Base-by-base conservation (phyloP, 345 rosid genomes). In the Corchorus olitorius region DNA sequence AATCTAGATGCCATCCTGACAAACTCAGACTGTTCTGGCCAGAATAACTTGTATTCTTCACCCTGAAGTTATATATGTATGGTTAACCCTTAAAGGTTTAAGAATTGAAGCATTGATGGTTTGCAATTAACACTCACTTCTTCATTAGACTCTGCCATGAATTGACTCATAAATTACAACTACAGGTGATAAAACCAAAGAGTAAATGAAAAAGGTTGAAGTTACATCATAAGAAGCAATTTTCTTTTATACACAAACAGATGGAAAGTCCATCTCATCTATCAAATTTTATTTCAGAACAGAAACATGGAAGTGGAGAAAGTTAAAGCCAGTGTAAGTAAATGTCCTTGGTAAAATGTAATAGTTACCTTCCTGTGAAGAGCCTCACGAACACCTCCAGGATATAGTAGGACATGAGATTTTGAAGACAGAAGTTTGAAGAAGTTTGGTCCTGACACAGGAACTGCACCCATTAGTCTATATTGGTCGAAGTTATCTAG, bases 331-430 rank as follows among this genome's bases (percentile, higher is more conserved):
- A 27, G 4, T 5, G 1, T 33, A 67, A 4, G 9, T 34, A 50
- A 70, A 70, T 5, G 53, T 60, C 22, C 41, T 46, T 49, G 54
- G 54, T 22, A 27, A 27, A 75, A 60, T 60, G 43, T 74, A 79
- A 80, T 39, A 22, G 19, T 70, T 61, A 86, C 92, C 92, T 88
- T 90, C 48, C 89, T 75, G 62, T 93, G 97, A 66, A 84, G 81
- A 82, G 94, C 94, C 83, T 93, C 98, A 1, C 94, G 94, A 59
- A 77, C 75, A 59, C 98, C 97, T 74, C 98, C 97, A 4, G 98
- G 97, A 79, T 90, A 91, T 62, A 91, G 82, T 34, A 91, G 74
- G 78, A 82, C 87, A 79, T 91, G 92, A 73, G 93, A 84, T 54
- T 89, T 90, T 53, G 92, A 81, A 49, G 91, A 84, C 35, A 93